Percentiles rank a stretch among this genome's conserved stretches.
phyloP scores from a whole-genome alignment of 129 eudicot species.

The Oenanthe sinensis region DNA sequence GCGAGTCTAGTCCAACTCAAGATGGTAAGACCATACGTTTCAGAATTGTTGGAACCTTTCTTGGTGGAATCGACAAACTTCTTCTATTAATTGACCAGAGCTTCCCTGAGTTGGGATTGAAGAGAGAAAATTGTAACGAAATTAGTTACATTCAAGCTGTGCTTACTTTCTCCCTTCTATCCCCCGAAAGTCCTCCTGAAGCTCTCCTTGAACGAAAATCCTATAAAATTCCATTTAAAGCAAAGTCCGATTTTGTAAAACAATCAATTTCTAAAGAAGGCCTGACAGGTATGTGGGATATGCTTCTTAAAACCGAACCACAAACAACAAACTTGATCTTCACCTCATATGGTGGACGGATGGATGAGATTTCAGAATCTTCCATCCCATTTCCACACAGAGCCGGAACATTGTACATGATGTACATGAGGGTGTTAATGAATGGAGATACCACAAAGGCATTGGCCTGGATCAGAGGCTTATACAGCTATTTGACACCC shows the following conservation, averaged over 20 bases:
- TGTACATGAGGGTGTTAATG: conserved; percentile 4
- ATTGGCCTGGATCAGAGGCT: not conserved
- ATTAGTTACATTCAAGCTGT: not conserved
- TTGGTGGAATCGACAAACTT: not conserved
- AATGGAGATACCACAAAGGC: not conserved
- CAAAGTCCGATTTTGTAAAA: conserved; percentile 5
- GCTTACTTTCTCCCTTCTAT: not conserved
- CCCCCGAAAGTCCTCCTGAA: not conserved
- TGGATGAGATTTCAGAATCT: conserved; percentile 1
- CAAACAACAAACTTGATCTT: not conserved
- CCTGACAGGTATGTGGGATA: not conserved
- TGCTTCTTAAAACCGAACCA: not conserved
- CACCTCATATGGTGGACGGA: not conserved
- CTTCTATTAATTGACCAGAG: not conserved
- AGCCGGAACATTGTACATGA: conserved; percentile 8
- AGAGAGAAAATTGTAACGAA: not conserved
- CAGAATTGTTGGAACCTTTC: not conserved
- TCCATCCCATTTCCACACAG: conserved; percentile 7
- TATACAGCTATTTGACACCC: not conserved
- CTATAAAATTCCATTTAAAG: not conserved
- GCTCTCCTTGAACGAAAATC: not conserved
- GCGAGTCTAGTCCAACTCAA: not conserved
- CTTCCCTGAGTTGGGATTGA: not conserved
- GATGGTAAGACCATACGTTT: not conserved
- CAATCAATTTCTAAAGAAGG: not conserved